Percentiles rank a stretch among this genome's conserved stretches.
These are phyloP conservation scores for Boletellus sp. DNA, from an alignment of 768 basidiomycete genomes.

Conservation along the genomic window DNA sequence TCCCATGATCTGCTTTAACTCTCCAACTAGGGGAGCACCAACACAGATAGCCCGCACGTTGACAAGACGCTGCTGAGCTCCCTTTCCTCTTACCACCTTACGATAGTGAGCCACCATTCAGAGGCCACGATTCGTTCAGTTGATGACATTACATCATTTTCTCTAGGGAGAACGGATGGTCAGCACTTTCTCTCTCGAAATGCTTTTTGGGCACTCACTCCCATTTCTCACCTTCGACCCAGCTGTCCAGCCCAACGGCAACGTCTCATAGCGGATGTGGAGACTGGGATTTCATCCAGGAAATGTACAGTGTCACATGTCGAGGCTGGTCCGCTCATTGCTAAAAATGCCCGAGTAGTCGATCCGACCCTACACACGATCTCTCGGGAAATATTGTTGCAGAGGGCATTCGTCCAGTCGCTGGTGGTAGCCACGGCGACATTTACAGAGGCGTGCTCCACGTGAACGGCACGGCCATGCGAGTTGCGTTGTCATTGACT, in stretches of 20 bases:
- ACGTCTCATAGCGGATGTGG: background rate
- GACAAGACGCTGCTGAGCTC: background rate
- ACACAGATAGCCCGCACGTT: background rate
- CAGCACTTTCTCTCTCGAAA: background rate
- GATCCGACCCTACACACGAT: conserved; percentile 7
- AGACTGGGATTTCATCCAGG: background rate
- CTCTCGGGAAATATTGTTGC: conserved; percentile 11
- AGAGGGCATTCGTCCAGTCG: conserved; percentile 13
- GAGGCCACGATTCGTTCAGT: background rate
- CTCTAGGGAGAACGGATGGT: background rate
- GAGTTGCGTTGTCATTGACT: background rate
- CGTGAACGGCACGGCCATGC: conserved; percentile 9
- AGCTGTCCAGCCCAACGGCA: conserved; percentile 1
- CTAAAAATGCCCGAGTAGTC: conserved; percentile 9
- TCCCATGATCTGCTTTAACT: conserved; percentile 1
- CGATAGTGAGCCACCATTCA: background rate
- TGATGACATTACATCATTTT: background rate
- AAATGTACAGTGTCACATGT: conserved; percentile 7
- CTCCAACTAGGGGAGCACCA: background rate
- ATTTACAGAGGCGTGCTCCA: conserved; percentile 18
- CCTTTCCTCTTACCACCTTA: background rate
- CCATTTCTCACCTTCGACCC: background rate
- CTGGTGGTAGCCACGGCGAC: conserved; percentile 20
- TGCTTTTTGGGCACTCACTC: background rate
- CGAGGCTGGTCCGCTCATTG: background rate